Conservation (phyloP, 805 yeast genomes). For the Deakozyma indianensis region DNA sequence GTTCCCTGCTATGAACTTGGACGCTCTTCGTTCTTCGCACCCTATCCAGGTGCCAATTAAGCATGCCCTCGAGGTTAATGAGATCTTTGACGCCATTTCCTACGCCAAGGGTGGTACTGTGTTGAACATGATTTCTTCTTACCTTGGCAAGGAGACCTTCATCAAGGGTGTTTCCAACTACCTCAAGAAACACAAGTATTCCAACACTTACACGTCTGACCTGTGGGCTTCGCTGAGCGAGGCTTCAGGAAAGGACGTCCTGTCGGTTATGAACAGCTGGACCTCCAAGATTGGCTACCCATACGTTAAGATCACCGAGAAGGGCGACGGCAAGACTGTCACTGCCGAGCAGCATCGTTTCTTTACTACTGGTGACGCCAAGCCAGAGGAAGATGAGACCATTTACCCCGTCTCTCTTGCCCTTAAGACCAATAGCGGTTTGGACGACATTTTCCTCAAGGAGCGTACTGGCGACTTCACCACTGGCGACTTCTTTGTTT, state of each 20-base stretch:
- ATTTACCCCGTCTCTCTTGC: slow-evolving; percentile 41
- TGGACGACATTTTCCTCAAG: slow-evolving; percentile 45
- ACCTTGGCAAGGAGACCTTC: slow-evolving; percentile 54
- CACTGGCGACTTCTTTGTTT: slow-evolving; percentile 37
- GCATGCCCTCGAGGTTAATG: slow-evolving; percentile 66
- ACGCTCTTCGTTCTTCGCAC: slow-evolving; percentile 58
- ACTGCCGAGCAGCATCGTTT: slow-evolving; percentile 44
- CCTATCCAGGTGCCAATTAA: slow-evolving; percentile 74
- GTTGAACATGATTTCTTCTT: slow-evolving; percentile 60
- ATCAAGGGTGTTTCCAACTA: slow-evolving; percentile 61
- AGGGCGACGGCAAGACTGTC: slow-evolving; percentile 15
- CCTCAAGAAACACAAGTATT: slow-evolving; percentile 45
- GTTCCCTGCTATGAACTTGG: slow-evolving; percentile 61
- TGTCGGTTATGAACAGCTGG: slow-evolving; percentile 53
- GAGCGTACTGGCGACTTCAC: slow-evolving; percentile 33
- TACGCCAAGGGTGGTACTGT: slow-evolving; percentile 71
- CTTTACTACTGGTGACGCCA: slow-evolving; percentile 46
- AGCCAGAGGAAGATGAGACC: slow-evolving; percentile 40
- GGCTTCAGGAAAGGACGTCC: slow-evolving; percentile 48
- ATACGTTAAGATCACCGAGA: slow-evolving; percentile 35
- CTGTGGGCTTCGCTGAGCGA: slow-evolving; percentile 56
- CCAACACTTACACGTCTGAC: slow-evolving; percentile 62
- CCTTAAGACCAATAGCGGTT: slow-evolving; percentile 39
- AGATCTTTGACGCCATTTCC: slow-evolving; percentile 70
- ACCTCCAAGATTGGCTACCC: slow-evolving; percentile 65